phyloP scores from a whole-genome alignment of 768 basidiomycete genomes.

The Trametes cubensis region DNA sequence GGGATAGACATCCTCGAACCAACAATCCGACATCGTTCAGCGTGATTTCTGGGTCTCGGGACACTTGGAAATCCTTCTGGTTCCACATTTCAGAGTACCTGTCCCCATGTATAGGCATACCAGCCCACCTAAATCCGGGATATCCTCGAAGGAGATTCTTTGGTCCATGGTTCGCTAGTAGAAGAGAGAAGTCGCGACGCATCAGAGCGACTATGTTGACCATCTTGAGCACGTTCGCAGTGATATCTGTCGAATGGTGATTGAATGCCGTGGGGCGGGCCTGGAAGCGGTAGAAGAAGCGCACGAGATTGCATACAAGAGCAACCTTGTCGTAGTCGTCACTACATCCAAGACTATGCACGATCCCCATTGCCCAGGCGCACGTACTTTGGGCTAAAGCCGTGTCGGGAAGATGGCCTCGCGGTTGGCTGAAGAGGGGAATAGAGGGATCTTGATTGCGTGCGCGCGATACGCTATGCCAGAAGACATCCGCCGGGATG shows the following conservation, averaged over 20 bases:
- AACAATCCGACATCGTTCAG: not conserved
- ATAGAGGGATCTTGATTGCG: slow-evolving; percentile 6
- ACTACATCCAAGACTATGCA: slow-evolving; percentile 7
- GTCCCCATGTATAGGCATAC: slow-evolving; percentile 6
- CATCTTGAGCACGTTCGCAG: slow-evolving; percentile 17
- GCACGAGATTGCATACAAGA: slow-evolving; percentile 16
- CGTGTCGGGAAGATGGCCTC: slow-evolving; percentile 4
- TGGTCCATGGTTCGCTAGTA: slow-evolving; percentile 9
- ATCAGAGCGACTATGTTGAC: slow-evolving; percentile 10
- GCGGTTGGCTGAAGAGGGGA: slow-evolving; percentile 7
- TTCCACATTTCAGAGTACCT: slow-evolving; percentile 1
- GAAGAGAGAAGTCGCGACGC: slow-evolving; percentile 13
- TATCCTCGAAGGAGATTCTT: slow-evolving; percentile 1
- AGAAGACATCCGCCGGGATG: slow-evolving; percentile 3
- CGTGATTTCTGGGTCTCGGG: not conserved
- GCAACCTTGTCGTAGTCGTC: slow-evolving; percentile 18
- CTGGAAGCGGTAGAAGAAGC: slow-evolving; percentile 8
- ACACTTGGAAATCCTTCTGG: slow-evolving; percentile 10
- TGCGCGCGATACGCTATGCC: slow-evolving; percentile 2
- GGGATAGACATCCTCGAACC: slow-evolving; percentile 6
- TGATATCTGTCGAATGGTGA: not conserved
- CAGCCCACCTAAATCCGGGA: slow-evolving; percentile 15
- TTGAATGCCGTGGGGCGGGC: slow-evolving; percentile 7
- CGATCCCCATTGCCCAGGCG: slow-evolving; percentile 12
- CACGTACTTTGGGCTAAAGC: not conserved